These are phyloP conservation scores for Pelargonium citronellum DNA, from an alignment of 441 rosid genomes.

Conservation along the genomic window DNA sequence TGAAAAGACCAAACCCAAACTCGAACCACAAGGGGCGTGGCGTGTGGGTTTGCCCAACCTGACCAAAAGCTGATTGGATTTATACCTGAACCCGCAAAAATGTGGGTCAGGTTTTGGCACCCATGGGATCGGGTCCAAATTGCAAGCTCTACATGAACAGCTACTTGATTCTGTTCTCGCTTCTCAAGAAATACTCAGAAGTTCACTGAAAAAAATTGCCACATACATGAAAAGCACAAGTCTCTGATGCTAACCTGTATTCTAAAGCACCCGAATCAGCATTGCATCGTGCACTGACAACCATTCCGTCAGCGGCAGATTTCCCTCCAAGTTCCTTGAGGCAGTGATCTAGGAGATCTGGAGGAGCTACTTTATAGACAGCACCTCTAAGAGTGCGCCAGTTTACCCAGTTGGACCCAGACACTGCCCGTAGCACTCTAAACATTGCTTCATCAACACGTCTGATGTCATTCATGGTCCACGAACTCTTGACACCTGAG, in stretches of 20 bases:
- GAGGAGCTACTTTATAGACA: conserved; percentile 45
- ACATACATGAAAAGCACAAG: no score
- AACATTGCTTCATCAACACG: conserved; percentile 55
- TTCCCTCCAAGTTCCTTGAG: conserved; percentile 52
- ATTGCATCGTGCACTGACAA: conserved; percentile 36
- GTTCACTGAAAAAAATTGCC: no score
- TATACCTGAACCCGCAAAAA: no score
- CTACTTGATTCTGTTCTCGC: no score
- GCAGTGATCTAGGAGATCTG: conserved; percentile 52
- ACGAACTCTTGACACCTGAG: conserved; percentile 24
- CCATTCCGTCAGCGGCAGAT: conserved; percentile 38
- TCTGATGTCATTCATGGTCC: conserved; percentile 38
- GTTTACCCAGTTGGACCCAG: conserved; percentile 57
- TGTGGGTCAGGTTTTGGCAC: no score
- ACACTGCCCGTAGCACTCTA: conserved; percentile 56
- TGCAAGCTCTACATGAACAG: no score
- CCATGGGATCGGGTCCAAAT: no score
- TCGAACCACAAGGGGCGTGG: no score
- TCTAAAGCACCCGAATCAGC: conserved; percentile 45
- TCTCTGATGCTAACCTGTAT: conserved; percentile 39
- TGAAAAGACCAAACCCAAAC: no score
- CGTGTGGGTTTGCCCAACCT: no score
- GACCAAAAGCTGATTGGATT: no score
- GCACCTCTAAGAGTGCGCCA: conserved; percentile 59
- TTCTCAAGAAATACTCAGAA: no score